Evolutionary conservation across 495 filamentous ascomycete genomes (phyloP), one percentile per base, ranked within the genome.

Genomic region (Rhizodiscina lignyota): DNA sequence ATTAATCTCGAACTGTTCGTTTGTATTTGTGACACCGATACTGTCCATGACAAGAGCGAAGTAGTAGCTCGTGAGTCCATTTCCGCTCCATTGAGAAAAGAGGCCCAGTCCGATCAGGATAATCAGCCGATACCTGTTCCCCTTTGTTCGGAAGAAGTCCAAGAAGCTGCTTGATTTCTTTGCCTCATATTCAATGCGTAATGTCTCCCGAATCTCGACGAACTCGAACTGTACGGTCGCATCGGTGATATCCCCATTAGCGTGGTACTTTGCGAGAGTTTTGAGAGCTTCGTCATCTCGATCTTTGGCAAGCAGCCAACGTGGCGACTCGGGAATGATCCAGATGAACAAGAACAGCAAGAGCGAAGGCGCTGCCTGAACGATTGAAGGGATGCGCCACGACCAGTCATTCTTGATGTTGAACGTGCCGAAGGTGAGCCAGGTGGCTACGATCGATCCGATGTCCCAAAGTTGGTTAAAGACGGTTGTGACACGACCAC

Each of bases 111-210:
- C 43, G 21, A 22, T 21, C 20, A 47, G 30, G 13, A 47, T 36
- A 18, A 47, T 4, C 4, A 47, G 26, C 8, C 45, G 35, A 37
- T 51, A 46, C 12, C 50, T 38, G 58, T 83, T 84, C 38, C 78
- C 77, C 51, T 66, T 68, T 37, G 76, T 79, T 31, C 54, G 55
- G 60, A 81, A 57, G 58, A 81, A 72, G 41, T 79, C 73, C 23
- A 45, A 34, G 44, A 55, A 67, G 27, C 50, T 42, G 18, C 38
- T 51, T 35, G 48, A 46, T 30, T 62, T 54, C 18, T 48, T 44
- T 21, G 50, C 43, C 44, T 58, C 52, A 32, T 52, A 43, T 50
- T 50, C 59, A 43, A 58, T 30, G 44, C 58, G 31, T 40, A 54
- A 30, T 42, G 54, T 36, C 45, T 64, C 40, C 41, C 44, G 38